Evolutionary conservation across 2,329 filamentous ascomycete genomes (phyloP), one percentile per base, ranked within the genome.

Genomic region (Fusarium scirpi): DNA sequence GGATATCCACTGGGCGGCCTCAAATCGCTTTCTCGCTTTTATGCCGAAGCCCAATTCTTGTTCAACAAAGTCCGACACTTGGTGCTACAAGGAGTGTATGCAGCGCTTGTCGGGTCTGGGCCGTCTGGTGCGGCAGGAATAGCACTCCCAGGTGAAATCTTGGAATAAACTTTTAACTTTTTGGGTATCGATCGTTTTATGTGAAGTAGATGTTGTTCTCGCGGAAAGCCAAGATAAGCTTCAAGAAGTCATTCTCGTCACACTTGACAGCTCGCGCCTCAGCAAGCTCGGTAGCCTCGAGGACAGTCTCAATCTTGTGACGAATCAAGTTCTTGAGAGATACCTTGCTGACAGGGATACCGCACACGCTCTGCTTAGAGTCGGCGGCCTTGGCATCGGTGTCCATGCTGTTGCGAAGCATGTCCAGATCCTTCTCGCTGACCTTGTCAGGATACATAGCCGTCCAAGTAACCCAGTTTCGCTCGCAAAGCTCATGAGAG

Each of bases 391-490:
- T 53, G 24, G 34, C 34, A 38, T 53, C 49, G 7, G 49, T 60
- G 8, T 60, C 58, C 22, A 59, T 57, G 30, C 58, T 60, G 15
- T 60, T 27, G 34, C 58, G 58, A 8, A 60, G 56, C 4, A 60
- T 27, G 20, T 60, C 54, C 20, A 59, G 57, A 12, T 60, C 58
- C 34, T 60, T 34, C 58, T 60, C 30, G 54, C 41, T 59, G 30
- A 60, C 58, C 24, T 60, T 59, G 13, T 59, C 54, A 9, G 58
- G 58, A 76, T 97, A 93, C 80, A 97, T 91, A 40, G 94, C 92
- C 79, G 94, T 97, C 87, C 90, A 98, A 4, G 94, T 92, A 68
- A 93, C 86, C 82, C 97, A 98, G 80, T 98, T 98, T 70, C 88
- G 73, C 81, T 97, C 94, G 22, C 97, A 83, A 3, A 97, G 91